Percentiles rank a stretch among this genome's conserved stretches.
These are phyloP conservation scores for Triangularia setosa DNA, from an alignment of 2,329 filamentous ascomycete genomes.

Conservation along the genomic window DNA sequence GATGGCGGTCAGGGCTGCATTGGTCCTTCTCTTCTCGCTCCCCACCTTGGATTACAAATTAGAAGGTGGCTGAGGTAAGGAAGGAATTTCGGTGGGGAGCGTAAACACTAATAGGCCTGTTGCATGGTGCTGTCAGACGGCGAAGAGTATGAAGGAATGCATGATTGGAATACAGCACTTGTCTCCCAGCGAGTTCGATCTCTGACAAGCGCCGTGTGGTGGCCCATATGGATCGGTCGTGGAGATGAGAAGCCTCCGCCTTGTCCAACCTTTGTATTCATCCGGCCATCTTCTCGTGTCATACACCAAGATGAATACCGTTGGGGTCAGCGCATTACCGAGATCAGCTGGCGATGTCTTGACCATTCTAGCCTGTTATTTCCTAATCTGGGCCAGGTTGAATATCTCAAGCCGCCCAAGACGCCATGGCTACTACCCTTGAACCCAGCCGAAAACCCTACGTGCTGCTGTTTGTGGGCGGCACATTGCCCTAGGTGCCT, in stretches of 20 bases:
- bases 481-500: background rate
- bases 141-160: background rate
- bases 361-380: constrained; percentile 3
- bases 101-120: background rate
- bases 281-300: background rate
- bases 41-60: background rate
- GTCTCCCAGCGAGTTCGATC: background rate
- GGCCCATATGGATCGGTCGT: background rate
- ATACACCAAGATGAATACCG: background rate
- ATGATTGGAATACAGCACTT: background rate
- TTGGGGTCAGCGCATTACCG: background rate
- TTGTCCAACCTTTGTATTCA: background rate
- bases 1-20: background rate
- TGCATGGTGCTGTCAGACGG: background rate
- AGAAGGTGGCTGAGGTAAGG: background rate
- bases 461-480: background rate
- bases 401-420: background rate
- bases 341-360: background rate
- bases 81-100: background rate
- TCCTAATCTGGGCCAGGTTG: constrained; percentile 19
- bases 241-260: background rate
- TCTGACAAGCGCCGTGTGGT: background rate
- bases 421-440: background rate
- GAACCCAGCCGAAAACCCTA: background rate
- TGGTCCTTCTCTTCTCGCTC: background rate